Evolutionary conservation across 2,329 filamentous ascomycete species (phyloP).

Genomic region (Xylariaceae sp.): DNA sequence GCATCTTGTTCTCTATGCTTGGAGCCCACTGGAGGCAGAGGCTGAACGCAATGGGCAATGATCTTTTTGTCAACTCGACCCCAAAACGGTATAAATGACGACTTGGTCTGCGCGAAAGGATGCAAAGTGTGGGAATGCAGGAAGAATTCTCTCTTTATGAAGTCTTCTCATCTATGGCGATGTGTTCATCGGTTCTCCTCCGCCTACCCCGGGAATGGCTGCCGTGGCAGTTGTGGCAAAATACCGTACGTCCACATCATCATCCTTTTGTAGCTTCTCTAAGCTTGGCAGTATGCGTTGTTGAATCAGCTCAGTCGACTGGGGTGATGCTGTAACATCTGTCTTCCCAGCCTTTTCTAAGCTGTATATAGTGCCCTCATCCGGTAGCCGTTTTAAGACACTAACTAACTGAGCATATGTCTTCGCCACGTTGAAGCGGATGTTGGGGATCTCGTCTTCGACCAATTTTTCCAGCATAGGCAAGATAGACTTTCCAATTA

Average conservation of each 20-base stretch:
- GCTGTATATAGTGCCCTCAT: constrained; percentile 83
- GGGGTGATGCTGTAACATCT: constrained; percentile 66
- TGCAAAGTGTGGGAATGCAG: constrained; percentile 30
- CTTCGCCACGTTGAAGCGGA: constrained; percentile 99
- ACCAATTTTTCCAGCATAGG: constrained; percentile 96
- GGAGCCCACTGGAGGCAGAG: constrained; percentile 26
- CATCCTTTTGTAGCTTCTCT: constrained; percentile 94
- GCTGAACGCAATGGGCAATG: constrained; percentile 20
- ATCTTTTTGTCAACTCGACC: constrained; percentile 29
- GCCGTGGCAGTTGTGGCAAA: constrained; percentile 90
- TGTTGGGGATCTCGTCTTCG: constrained; percentile 95
- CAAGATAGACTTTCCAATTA: constrained; percentile 90
- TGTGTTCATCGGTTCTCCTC: constrained; percentile 68
- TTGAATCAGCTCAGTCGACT: constrained; percentile 80
- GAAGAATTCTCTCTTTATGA: constrained; percentile 33
- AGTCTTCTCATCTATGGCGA: constrained; percentile 62
- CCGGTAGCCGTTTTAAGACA: constrained; percentile 88
- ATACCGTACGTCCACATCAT: constrained; percentile 97
- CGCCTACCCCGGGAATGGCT: constrained; percentile 55
- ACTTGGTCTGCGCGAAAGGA: constrained; percentile 28
- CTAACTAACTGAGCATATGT: constrained; percentile 90
- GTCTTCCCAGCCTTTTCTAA: constrained; percentile 77
- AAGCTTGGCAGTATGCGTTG: constrained; percentile 86
- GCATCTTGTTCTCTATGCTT: constrained; percentile 29
- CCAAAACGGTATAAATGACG: constrained; percentile 31